Evolutionary conservation across 2,329 filamentous ascomycete species (phyloP).

Genomic region (Exophiala calicioides): DNA sequence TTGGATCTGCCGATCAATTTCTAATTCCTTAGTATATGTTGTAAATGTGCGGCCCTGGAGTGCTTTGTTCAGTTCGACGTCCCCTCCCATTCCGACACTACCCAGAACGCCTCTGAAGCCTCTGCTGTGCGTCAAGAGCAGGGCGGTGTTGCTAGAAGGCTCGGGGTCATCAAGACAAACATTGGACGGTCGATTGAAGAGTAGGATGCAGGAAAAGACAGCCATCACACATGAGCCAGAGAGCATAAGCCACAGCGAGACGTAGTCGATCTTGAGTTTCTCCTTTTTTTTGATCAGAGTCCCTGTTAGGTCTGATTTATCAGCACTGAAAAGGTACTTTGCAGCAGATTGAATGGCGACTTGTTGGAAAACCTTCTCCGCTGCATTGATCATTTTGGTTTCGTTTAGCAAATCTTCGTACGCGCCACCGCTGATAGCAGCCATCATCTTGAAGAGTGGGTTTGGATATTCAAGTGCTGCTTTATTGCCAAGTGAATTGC

Average conservation of each 20-base stretch:
- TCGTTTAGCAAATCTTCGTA: slow-evolving; percentile 22
- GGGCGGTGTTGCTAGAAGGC: neutral
- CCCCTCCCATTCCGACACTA: neutral
- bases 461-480: slow-evolving; percentile 18
- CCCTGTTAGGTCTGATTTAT: neutral
- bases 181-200: slow-evolving; percentile 1
- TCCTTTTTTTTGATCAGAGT: neutral
- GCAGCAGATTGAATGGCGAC: slow-evolving; percentile 16
- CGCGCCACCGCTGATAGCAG: slow-evolving; percentile 5
- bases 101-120: neutral
- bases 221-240: neutral
- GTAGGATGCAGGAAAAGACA: neutral
- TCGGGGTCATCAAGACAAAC: slow-evolving; percentile 1
- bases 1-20: neutral
- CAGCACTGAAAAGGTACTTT: slow-evolving; percentile 8
- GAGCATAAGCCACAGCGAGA: slow-evolving; percentile 19
- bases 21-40: neutral
- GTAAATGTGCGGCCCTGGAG: neutral
- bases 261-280: slow-evolving; percentile 8
- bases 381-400: slow-evolving; percentile 5
- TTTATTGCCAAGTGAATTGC: slow-evolving; percentile 6
- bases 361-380: slow-evolving; percentile 12
- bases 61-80: neutral
- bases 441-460: slow-evolving; percentile 25
- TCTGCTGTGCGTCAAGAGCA: neutral